A percentile compares a stretch with the other conserved stretches of the same genome.
These are phyloP conservation scores for Aspergillus leporis DNA, from an alignment of 495 filamentous ascomycete genomes.

Conservation along the genomic window DNA sequence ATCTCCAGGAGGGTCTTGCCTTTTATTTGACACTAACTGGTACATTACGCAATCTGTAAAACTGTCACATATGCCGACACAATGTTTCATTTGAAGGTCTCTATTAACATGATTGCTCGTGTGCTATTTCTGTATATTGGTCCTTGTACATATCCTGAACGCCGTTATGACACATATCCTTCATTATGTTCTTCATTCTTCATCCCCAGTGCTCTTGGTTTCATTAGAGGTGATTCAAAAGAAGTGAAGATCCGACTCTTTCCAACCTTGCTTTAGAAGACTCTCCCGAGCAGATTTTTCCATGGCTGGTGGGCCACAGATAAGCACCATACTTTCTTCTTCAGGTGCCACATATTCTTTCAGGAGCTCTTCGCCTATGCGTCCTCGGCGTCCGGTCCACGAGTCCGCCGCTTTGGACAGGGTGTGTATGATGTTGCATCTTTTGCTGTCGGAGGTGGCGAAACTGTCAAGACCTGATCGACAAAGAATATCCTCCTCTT, in stretches of 20 bases:
- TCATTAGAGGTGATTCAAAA: conserved; percentile 58
- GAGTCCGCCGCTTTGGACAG: conserved; percentile 60
- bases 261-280: conserved; percentile 72
- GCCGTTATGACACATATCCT: neutral
- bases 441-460: conserved; percentile 47
- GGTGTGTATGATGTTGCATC: conserved; percentile 69
- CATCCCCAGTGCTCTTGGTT: too few relatives aligned
- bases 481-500: conserved; percentile 82
- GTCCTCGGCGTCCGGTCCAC: conserved; percentile 72
- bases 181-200: neutral
- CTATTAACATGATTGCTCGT: conserved; percentile 3
- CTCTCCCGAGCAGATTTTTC: conserved; percentile 66
- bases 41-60: too few relatives aligned
- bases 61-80: too few relatives aligned
- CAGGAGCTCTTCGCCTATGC: conserved; percentile 65
- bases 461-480: conserved; percentile 71
- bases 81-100: too few relatives aligned
- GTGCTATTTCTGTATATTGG: neutral
- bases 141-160: neutral
- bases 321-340: conserved; percentile 65
- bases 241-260: conserved; percentile 77
- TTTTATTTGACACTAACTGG: too few relatives aligned
- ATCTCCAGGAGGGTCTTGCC: neutral
- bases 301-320: conserved; percentile 82
- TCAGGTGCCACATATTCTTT: conserved; percentile 55